Percentiles rank a stretch among this genome's conserved stretches.
Evolutionary conservation across 331 rosid species (phyloP).

Genomic region (Malus hybrid): DNA sequence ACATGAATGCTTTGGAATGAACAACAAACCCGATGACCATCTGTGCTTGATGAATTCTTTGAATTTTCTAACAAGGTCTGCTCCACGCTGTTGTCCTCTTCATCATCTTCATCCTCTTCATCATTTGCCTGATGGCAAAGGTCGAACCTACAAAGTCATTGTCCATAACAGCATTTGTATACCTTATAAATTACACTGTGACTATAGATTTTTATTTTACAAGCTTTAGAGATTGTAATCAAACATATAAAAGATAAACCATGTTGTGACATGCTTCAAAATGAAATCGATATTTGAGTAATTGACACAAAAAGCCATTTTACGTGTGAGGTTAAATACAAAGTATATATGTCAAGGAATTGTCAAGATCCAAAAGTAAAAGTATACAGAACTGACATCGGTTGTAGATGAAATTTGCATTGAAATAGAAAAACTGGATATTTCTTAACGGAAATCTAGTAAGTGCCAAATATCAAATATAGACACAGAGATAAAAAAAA

Average conservation of each 20-base stretch:
- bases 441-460: neutral
- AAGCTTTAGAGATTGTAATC: neutral
- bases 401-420: neutral
- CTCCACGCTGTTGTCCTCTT: conserved; percentile 31
- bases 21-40: conserved; percentile 42
- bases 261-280: neutral
- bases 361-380: neutral
- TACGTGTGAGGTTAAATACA: neutral
- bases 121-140: conserved; percentile 73
- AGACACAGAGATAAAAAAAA: neutral
- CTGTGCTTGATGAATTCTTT: conserved; percentile 24
- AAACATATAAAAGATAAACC: neutral
- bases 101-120: conserved; percentile 57
- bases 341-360: neutral
- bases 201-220: neutral
- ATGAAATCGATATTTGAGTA: neutral
- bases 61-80: conserved; percentile 43
- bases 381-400: neutral
- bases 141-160: conserved; percentile 62
- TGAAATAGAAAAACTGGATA: neutral
- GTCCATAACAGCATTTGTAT: conserved; percentile 13
- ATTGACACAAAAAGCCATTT: neutral
- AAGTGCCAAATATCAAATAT: neutral
- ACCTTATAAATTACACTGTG: neutral
- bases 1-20: conserved; percentile 44